A percentile compares a stretch with the other conserved stretches of the same genome.
Evolutionary conservation across 176 grass and related monocot genomes (phyloP).

Genomic region (Bolboschoenus planiculmis): DNA sequence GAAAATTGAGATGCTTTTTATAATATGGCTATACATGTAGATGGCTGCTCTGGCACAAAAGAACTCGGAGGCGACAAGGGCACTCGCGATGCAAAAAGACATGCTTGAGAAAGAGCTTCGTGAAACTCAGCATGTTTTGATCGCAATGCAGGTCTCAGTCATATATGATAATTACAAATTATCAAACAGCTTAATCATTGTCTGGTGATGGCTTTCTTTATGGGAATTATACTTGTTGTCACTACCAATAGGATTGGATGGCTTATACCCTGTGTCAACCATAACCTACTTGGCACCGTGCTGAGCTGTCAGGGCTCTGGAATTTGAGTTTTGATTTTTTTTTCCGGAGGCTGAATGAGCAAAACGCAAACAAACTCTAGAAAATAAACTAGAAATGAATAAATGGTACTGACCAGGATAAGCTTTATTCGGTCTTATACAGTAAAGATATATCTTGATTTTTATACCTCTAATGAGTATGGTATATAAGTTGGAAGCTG

Average conservation of each 20-base stretch:
- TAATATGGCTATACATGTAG: constrained; percentile 25
- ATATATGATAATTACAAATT: neutral
- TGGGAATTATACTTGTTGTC: neutral
- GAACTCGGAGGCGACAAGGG: constrained; percentile 64
- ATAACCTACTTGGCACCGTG: neutral
- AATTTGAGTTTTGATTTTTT: neutral
- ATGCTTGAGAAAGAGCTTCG: constrained; percentile 57
- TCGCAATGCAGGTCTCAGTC: constrained; percentile 65
- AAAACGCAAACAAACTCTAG: neutral
- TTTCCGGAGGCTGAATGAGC: neutral
- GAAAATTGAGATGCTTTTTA: neutral
- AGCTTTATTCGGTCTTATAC: neutral
- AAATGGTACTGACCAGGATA: neutral
- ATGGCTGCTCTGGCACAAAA: constrained; percentile 55
- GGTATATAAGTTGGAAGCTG: neutral
- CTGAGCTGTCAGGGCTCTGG: neutral
- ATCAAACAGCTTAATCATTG: neutral
- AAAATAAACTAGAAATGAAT: neutral
- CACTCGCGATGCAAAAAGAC: constrained; percentile 49
- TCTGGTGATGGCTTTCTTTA: neutral
- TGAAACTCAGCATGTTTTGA: constrained; percentile 62
- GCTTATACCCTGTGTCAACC: neutral
- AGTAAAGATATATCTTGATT: neutral
- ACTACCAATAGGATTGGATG: neutral
- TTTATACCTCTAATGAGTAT: neutral